Base-by-base conservation (phyloP, 306 rosid species). In the Vigna unguiculata region DNA sequence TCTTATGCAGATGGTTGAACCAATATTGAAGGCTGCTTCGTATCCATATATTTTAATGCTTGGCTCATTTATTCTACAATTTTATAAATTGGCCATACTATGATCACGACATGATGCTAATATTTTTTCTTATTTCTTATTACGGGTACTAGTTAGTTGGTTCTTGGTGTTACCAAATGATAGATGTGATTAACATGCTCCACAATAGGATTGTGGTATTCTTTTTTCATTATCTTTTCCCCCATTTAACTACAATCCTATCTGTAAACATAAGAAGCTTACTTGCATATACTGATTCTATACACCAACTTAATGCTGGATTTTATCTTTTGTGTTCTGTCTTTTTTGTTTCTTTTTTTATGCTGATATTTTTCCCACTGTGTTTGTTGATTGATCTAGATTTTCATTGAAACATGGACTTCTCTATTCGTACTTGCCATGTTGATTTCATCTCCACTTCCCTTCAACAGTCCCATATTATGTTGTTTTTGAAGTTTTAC, bases 21-120 rank as follows among this genome's bases (percentile, higher is more conserved):
- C 98, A 74, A 88, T 95, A 74, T 60, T 95, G 67, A 95, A 88
- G 89, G 96, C 97, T 65, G 97, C 96, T 38, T 70, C 78, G 93
- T 95, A 92, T 95, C 97, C 97, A 87, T 74, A 41, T 52, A 21
- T 28, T 49, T 47, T 53, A 58, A 79, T 47, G 6, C 17, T 48
- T 46, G 69, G 38, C 19, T 65, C 45, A 48, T 54, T 57, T 25
- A 5, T 19, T n/a, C n/a, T n/a, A n/a, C n/a, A n/a, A 30, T 76
- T 79, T 53, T 20, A 20, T 84, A 22, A 24, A 71, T 40, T 57
- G 40, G 15, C 36, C 63, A 51, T 51, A 34, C 22, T 46, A 24
- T 62, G 67, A 20, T 25, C 53, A 17, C 53, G 69, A n/a, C 58
- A 65, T 65, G 3, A 45, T 20, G 43, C 59, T 32, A 34, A 14